Conservation (phyloP, 306 rosid genomes). For the Quercus robur region DNA sequence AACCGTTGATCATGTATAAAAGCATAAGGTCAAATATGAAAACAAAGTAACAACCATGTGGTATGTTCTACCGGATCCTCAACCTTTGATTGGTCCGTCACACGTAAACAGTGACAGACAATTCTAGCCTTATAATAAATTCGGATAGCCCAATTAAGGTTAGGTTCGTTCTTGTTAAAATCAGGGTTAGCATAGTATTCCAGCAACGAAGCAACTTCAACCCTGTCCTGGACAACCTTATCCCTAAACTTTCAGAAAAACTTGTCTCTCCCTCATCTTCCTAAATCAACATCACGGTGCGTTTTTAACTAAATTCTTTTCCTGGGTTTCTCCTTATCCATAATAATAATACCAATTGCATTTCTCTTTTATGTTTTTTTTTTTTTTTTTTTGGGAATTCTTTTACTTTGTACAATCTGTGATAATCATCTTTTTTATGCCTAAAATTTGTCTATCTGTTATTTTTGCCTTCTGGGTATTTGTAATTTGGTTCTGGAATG, state of each 20-base stretch:
- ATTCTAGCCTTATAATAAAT: background rate
- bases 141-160: constrained; percentile 22
- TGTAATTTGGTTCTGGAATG: background rate
- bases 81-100: background rate
- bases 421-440: background rate
- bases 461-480: background rate
- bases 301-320: background rate
- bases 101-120: background rate
- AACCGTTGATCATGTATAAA: too few species aligned
- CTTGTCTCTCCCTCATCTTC: background rate
- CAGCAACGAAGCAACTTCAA: constrained; percentile 15
- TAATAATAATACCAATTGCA: too few species aligned
- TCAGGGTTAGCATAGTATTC: constrained; percentile 30
- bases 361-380: background rate
- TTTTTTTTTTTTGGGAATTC: background rate
- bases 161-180: background rate
- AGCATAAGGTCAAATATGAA: too few species aligned
- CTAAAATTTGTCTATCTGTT: background rate
- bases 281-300: constrained; percentile 34
- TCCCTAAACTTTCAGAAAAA: constrained; percentile 31
- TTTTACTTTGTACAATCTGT: background rate
- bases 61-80: background rate
- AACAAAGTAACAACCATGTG: too few species aligned
- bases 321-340: background rate
- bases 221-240: constrained; percentile 55